A percentile compares a stretch with the other conserved stretches of the same genome.
Conservation (phyloP, 2,329 filamentous ascomycete species). For the Fusarium redolens region DNA sequence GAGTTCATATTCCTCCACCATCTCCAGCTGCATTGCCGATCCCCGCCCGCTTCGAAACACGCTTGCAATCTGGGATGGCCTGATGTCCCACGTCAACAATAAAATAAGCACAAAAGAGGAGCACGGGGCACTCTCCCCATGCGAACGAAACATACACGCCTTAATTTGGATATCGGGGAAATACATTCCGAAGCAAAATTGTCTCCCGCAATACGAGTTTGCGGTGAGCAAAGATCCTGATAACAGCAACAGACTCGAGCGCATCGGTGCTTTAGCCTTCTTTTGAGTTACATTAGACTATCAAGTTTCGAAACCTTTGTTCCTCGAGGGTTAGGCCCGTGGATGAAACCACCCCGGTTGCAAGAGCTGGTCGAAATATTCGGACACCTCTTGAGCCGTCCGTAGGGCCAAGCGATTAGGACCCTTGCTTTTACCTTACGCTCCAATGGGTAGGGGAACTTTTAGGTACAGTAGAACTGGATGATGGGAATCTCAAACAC, state of each 20-base stretch:
- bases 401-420: slow-evolving; percentile 35
- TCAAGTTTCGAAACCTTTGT: slow-evolving; percentile 30
- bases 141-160: slow-evolving; percentile 37
- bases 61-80: slow-evolving; percentile 33
- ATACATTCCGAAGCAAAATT: slow-evolving; percentile 32
- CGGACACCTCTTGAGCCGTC: slow-evolving; percentile 25
- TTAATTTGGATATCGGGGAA: slow-evolving; percentile 33
- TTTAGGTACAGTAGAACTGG: slow-evolving; percentile 7
- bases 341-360: slow-evolving; percentile 32
- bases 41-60: slow-evolving; percentile 37
- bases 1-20: slow-evolving; percentile 17
- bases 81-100: slow-evolving; percentile 33
- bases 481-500: slow-evolving; percentile 31
- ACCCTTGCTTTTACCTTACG: slow-evolving; percentile 23
- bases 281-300: slow-evolving; percentile 10
- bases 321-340: background rate
- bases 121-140: slow-evolving; percentile 35
- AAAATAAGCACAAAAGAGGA: slow-evolving; percentile 23
- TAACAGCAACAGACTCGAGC: background rate
- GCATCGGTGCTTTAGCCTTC: slow-evolving; percentile 23
- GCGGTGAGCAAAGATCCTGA: slow-evolving; percentile 14
- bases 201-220: slow-evolving; percentile 12
- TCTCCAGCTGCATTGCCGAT: slow-evolving; percentile 28
- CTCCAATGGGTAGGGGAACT: slow-evolving; percentile 15
- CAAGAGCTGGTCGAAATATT: slow-evolving; percentile 23